phyloP scores from a whole-genome alignment of 1,284 basidiomycete genomes.

The Cystobasidium slooffiae region DNA sequence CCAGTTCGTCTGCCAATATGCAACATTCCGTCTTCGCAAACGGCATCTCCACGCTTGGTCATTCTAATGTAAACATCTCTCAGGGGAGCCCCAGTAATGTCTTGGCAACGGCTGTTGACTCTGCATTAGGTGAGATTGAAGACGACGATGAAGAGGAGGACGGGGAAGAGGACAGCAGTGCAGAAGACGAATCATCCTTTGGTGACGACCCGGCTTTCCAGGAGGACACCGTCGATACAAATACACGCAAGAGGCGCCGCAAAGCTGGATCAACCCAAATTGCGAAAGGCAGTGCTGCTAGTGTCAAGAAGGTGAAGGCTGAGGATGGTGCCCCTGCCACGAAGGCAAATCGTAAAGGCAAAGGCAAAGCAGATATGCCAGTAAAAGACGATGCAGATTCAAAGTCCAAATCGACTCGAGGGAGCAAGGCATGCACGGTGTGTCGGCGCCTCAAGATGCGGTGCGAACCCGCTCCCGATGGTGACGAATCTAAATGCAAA shows the following conservation, averaged over 20 bases:
- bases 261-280: background rate
- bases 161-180: constrained; percentile 30
- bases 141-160: constrained; percentile 31
- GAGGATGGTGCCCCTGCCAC: background rate
- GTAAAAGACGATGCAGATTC: constrained; percentile 10
- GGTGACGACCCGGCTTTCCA: constrained; percentile 5
- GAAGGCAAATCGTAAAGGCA: constrained; percentile 12
- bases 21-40: too few relatives aligned
- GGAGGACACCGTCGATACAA: background rate
- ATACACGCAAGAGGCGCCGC: constrained; percentile 3
- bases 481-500: constrained; percentile 75
- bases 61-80: constrained; percentile 40
- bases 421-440: constrained; percentile 80
- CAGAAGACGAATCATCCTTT: constrained; percentile 18
- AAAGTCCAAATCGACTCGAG: constrained; percentile 52
- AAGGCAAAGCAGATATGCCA: constrained; percentile 11
- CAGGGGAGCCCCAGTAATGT: constrained; percentile 60
- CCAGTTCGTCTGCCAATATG: constrained; percentile 53
- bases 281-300: too few relatives aligned
- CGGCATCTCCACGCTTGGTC: too few relatives aligned
- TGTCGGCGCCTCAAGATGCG: constrained; percentile 98
- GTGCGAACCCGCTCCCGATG: constrained; percentile 77
- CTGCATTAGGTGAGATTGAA: constrained; percentile 8
- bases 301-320: background rate
- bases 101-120: constrained; percentile 52